phyloP scores from a whole-genome alignment of 208 protist species.

The Wallacemonas rigidus region DNA sequence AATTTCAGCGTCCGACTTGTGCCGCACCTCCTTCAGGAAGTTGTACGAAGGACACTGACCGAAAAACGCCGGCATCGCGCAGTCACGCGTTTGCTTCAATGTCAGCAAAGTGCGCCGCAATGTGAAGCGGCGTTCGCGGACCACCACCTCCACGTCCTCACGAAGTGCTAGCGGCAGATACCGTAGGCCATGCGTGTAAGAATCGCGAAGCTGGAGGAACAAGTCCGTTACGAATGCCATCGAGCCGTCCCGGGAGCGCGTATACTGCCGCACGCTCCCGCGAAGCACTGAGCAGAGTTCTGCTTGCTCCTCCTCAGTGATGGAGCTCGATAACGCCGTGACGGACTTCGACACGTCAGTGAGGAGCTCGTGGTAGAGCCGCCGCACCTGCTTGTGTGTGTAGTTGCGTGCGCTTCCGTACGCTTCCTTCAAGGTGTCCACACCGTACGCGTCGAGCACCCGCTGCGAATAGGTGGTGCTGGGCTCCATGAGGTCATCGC shows the following conservation, averaged over 20 bases:
- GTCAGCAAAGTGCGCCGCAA: slow-evolving; percentile 40
- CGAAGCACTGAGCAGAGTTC: slow-evolving; percentile 46
- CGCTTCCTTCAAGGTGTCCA: slow-evolving; percentile 26
- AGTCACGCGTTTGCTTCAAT: slow-evolving; percentile 42
- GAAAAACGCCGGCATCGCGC: slow-evolving; percentile 39
- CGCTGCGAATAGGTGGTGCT: slow-evolving; percentile 5
- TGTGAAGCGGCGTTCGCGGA: slow-evolving; percentile 21
- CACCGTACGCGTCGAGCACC: slow-evolving; percentile 22
- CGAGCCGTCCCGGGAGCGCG: slow-evolving; percentile 52
- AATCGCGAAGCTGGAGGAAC: slow-evolving; percentile 61
- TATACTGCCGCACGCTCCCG: slow-evolving; percentile 43
- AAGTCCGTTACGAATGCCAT: slow-evolving; percentile 33
- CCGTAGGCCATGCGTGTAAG: slow-evolving; percentile 54
- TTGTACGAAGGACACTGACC: slow-evolving; percentile 59
- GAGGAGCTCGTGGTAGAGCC: slow-evolving; percentile 46
- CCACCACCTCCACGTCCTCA: slow-evolving; percentile 36
- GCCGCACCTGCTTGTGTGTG: slow-evolving; percentile 42
- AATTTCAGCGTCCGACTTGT: slow-evolving; percentile 56
- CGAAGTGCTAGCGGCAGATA: slow-evolving; percentile 38
- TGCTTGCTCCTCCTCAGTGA: slow-evolving; percentile 22
- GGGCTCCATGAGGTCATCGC: slow-evolving; percentile 22
- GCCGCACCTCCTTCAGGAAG: slow-evolving; percentile 53
- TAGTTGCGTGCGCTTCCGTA: slow-evolving; percentile 43
- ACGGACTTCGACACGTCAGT: slow-evolving; percentile 31
- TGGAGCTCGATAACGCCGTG: not conserved